Percentiles rank a stretch among this genome's conserved stretches.
phyloP scores from a whole-genome alignment of 2,329 filamentous ascomycete genomes.

The Trichophyton schoenleinii region DNA sequence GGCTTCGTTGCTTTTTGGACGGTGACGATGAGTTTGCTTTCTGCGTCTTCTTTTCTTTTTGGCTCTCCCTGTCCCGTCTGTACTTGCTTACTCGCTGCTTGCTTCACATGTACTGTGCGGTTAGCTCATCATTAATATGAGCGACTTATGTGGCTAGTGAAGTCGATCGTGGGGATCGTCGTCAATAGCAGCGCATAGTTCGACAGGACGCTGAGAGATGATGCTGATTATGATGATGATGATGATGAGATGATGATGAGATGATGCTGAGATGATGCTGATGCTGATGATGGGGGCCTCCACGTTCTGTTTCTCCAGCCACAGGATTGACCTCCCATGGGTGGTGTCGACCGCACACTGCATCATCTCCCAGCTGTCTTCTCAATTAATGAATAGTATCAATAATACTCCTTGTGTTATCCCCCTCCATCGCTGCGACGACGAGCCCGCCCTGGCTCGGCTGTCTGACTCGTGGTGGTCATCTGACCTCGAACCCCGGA shows the following conservation, averaged over 20 bases:
- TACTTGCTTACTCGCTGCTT: no score
- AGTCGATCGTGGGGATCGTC: background rate
- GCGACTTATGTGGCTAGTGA: background rate
- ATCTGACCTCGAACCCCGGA: background rate
- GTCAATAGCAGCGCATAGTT: background rate
- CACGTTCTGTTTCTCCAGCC: background rate
- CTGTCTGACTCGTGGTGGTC: background rate
- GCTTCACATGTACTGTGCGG: background rate
- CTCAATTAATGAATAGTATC: no score
- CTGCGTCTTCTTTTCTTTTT: background rate
- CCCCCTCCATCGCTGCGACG: no score
- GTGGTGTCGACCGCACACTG: background rate
- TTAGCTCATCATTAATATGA: no score
- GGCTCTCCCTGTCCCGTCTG: background rate
- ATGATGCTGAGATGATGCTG: no score
- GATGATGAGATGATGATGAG: no score
- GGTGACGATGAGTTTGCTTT: background rate
- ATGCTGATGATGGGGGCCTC: background rate
- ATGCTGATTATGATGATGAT: no score
- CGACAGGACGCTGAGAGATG: no score
- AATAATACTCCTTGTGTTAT: no score
- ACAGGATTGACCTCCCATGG: background rate
- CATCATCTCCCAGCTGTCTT: no score
- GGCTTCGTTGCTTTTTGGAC: background rate
- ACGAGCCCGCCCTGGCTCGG: background rate